These are phyloP conservation scores for Dictyostelium firmibasis DNA, from an alignment of 78 protist genomes.

Conservation along the genomic window DNA sequence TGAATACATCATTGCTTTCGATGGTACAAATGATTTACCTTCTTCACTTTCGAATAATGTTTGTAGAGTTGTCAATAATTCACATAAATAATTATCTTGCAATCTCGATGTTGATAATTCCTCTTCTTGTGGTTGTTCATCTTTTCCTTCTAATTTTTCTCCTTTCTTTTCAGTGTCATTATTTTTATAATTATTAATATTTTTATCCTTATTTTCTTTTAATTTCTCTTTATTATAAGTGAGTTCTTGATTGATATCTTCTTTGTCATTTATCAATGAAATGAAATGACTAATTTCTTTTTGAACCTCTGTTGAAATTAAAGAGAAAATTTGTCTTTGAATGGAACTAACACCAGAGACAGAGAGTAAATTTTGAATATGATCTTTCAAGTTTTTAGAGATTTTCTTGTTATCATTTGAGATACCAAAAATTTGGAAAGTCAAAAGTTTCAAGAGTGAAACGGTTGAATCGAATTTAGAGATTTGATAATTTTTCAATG, in stretches of 20 bases:
- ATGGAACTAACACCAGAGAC: constrained; percentile 2
- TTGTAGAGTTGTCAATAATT: constrained; percentile 19
- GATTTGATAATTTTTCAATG: background rate
- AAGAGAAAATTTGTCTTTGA: constrained; percentile 66
- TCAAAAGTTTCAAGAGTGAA: constrained; percentile 25
- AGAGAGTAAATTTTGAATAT: constrained; percentile 10
- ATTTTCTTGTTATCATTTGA: background rate
- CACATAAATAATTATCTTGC: constrained; percentile 23
- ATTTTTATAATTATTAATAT: background rate
- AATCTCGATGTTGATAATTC: background rate
- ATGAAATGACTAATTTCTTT: constrained; percentile 51
- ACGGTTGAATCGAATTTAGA: constrained; percentile 58
- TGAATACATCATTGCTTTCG: constrained; percentile 41
- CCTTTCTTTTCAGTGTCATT: background rate
- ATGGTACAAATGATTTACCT: constrained; percentile 67
- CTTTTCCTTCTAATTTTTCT: background rate
- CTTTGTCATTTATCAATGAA: background rate
- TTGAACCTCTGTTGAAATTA: constrained; percentile 50
- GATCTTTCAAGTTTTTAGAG: constrained; percentile 23
- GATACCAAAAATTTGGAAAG: constrained; percentile 74
- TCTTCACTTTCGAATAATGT: constrained; percentile 48
- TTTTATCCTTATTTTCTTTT: background rate
- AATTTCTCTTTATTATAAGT: background rate
- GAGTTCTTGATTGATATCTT: background rate
- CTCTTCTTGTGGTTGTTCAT: background rate